Percentiles rank a stretch among this genome's conserved stretches.
Conservation (phyloP, 202 grass and related monocot genomes). For the Musa balbisiana region DNA sequence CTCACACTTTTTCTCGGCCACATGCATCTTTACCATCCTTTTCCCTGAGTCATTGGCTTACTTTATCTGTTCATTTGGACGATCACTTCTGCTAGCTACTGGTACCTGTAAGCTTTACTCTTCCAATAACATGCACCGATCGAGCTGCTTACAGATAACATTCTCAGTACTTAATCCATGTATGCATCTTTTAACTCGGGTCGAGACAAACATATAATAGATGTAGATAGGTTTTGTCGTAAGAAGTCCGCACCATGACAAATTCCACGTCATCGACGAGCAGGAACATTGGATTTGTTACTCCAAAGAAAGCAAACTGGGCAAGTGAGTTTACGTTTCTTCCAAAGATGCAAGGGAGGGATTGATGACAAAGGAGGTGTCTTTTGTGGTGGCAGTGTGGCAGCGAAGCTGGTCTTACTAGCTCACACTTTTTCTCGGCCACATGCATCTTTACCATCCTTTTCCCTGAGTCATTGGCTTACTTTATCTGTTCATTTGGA, state of each 20-base stretch:
- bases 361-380: background rate
- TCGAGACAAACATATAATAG: too few relatives aligned
- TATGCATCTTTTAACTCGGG: too few relatives aligned
- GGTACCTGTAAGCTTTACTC: conserved; percentile 32
- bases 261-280: too few relatives aligned
- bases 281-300: too few relatives aligned
- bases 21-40: conserved; percentile 12
- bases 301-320: too few relatives aligned
- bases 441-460: conserved; percentile 11
- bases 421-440: conserved; percentile 26
- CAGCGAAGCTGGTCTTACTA: conserved; percentile 10
- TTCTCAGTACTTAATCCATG: too few relatives aligned
- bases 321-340: too few relatives aligned
- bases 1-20: conserved; percentile 25
- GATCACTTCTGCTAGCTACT: conserved; percentile 14
- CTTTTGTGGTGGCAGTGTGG: conserved; percentile 12
- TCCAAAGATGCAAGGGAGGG: too few relatives aligned
- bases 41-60: background rate
- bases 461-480: background rate
- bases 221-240: too few relatives aligned
- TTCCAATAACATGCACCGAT: background rate
- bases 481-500: conserved; percentile 2
- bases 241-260: too few relatives aligned
- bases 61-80: conserved; percentile 3
- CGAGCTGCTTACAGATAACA: too few relatives aligned